Percentiles rank a stretch among this genome's conserved stretches.
Evolutionary conservation across 352 stramenopile genomes (phyloP).

Genomic region (Detonula confervacea): DNA sequence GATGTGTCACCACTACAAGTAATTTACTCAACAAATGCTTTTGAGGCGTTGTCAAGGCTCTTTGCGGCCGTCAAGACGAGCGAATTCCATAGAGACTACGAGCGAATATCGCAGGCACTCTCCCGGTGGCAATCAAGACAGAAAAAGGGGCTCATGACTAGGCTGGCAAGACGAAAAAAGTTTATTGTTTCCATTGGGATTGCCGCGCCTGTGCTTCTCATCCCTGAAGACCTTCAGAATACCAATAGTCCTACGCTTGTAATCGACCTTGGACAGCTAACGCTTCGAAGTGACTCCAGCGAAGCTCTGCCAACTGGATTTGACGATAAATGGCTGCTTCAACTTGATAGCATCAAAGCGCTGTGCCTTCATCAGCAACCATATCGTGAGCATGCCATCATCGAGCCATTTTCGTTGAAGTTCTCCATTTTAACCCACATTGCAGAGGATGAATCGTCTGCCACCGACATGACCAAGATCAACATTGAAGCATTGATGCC

Average conservation of each 20-base stretch:
- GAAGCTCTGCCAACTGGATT: conserved; percentile 16
- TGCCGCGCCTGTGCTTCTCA: conserved; percentile 63
- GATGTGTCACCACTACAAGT: conserved; percentile 71
- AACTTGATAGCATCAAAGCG: conserved; percentile 32
- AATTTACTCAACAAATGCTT: conserved; percentile 68
- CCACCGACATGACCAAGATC: conserved; percentile 42
- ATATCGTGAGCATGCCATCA: conserved; percentile 51
- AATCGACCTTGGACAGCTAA: conserved; percentile 70
- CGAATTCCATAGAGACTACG: conserved; percentile 76
- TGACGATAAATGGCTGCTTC: conserved; percentile 73
- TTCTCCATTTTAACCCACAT: conserved; percentile 69
- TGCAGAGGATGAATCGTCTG: conserved; percentile 15
- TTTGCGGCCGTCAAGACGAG: conserved; percentile 65
- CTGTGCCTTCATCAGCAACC: conserved; percentile 18
- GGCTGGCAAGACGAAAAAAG: conserved; percentile 67
- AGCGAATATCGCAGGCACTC: conserved; percentile 49
- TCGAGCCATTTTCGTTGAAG: conserved; percentile 77
- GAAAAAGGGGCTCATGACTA: conserved; percentile 57
- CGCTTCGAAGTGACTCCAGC: conserved; percentile 38
- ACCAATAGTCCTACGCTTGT: conserved; percentile 56
- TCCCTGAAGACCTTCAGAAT: conserved; percentile 66
- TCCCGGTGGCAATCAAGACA: conserved; percentile 63
- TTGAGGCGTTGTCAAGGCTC: conserved; percentile 67
- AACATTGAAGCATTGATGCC: conserved; percentile 5
- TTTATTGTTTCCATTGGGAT: conserved; percentile 75